Percentiles rank a stretch among this genome's conserved stretches.
Evolutionary conservation across 2,329 filamentous ascomycete genomes (phyloP).

Genomic region (Cladophialophora psammophila): DNA sequence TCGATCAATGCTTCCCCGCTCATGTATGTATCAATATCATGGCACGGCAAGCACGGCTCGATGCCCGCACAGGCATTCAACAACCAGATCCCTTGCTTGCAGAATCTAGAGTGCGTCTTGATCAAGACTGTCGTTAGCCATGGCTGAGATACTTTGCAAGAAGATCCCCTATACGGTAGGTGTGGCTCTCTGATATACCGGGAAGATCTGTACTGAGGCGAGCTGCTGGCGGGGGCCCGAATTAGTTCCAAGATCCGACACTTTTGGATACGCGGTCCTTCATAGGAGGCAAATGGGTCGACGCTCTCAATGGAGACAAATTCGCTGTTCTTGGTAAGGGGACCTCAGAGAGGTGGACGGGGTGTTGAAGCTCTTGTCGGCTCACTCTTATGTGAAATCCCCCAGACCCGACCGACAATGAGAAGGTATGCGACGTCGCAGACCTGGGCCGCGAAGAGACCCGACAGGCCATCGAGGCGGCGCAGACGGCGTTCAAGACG

Average conservation of each 20-base stretch:
- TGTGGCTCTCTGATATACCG: background rate
- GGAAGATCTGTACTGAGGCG: too few species aligned
- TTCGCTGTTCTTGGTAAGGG: conserved; percentile 20
- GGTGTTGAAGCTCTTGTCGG: background rate
- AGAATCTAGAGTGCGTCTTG: background rate
- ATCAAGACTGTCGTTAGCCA: background rate
- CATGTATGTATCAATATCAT: background rate
- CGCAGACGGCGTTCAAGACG: conserved; percentile 70
- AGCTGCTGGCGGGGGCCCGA: background rate
- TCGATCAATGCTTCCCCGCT: conserved; percentile 13
- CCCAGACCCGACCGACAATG: conserved; percentile 15
- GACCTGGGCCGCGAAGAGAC: conserved; percentile 19
- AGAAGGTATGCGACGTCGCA: conserved; percentile 25
- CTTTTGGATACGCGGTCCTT: conserved; percentile 22
- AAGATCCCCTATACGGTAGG: conserved; percentile 22
- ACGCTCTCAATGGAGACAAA: conserved; percentile 10
- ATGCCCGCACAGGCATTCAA: background rate
- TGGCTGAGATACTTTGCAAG: conserved; percentile 17
- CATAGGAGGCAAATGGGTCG: conserved; percentile 22
- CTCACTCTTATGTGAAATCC: background rate
- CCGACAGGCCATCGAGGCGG: conserved; percentile 76
- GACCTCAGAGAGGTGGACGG: background rate
- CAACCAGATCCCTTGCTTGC: background rate
- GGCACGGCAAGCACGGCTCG: too few species aligned
- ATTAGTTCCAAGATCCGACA: conserved; percentile 24